These are phyloP conservation scores for Myxozyma geophila DNA, from an alignment of 805 yeast genomes.

Conservation along the genomic window DNA sequence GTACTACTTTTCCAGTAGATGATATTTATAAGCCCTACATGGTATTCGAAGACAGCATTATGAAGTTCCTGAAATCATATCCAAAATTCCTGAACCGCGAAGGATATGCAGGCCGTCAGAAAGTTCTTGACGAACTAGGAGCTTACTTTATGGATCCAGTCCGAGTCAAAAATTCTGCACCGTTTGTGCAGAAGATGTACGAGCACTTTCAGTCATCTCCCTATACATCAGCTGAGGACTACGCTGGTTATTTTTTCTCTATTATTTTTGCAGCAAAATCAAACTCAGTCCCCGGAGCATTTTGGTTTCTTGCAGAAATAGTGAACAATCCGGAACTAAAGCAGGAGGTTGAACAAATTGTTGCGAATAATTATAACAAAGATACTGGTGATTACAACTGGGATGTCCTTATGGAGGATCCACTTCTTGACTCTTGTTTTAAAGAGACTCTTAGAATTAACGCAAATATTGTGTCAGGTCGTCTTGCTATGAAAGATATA, in stretches of 20 bases:
- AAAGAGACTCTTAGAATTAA: conserved; percentile 28
- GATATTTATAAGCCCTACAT: conserved; percentile 12
- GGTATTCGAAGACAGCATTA: conserved; percentile 25
- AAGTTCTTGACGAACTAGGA: conserved; percentile 19
- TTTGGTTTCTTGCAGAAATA: conserved; percentile 24
- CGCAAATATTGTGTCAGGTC: conserved; percentile 21
- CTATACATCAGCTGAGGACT: conserved; percentile 14
- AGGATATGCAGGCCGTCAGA: conserved; percentile 25
- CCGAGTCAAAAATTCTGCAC: conserved; percentile 12
- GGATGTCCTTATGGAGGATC: conserved; percentile 19
- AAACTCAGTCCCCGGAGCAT: conserved; percentile 30
- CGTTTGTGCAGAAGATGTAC: conserved; percentile 7
- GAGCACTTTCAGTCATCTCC: neutral
- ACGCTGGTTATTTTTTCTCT: conserved; percentile 26
- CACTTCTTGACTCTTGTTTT: conserved; percentile 24
- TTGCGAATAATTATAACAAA: conserved; percentile 13
- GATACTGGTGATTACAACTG: conserved; percentile 23
- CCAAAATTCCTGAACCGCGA: conserved; percentile 22
- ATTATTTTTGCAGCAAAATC: conserved; percentile 30
- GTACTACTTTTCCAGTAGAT: conserved; percentile 26
- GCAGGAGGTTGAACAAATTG: conserved; percentile 11
- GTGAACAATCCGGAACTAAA: conserved; percentile 15
- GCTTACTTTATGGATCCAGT: conserved; percentile 12
- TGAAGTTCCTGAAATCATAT: conserved; percentile 17
- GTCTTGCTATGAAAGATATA: conserved; percentile 19